Conservation (phyloP, 2,329 filamentous ascomycete species). For the Gliomastix tumulicola region DNA sequence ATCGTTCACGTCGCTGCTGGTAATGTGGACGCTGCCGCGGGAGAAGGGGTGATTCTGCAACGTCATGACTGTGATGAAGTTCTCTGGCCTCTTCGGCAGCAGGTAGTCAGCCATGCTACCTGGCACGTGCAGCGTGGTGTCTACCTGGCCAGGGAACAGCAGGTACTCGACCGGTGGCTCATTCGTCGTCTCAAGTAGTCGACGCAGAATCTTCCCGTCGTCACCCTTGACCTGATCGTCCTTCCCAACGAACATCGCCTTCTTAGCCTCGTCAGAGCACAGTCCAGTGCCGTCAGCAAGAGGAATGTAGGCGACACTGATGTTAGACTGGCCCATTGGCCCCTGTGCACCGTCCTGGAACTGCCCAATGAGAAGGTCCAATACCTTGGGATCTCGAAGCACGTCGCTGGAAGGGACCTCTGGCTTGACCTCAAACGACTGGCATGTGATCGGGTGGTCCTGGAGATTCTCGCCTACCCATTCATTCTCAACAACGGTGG, state of each 20-base stretch:
- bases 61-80: conserved; percentile 47
- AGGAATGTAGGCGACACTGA: conserved; percentile 26
- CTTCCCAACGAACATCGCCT: conserved; percentile 13
- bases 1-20: conserved; percentile 27
- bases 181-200: conserved; percentile 14
- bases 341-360: conserved; percentile 16
- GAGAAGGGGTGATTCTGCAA: conserved; percentile 55
- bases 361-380: conserved; percentile 21
- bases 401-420: conserved; percentile 3
- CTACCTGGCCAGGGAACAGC: conserved; percentile 21
- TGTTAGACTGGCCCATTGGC: conserved; percentile 29
- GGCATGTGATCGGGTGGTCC: conserved; percentile 18
- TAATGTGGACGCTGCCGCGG: conserved; percentile 51
- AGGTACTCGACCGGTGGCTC: conserved; percentile 24
- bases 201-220: conserved; percentile 14
- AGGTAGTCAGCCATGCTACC: conserved; percentile 18
- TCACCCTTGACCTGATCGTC: conserved; percentile 8
- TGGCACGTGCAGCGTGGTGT: conserved; percentile 14
- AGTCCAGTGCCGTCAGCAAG: conserved; percentile 18
- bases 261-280: conserved; percentile 13
- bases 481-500: conserved; percentile 21
- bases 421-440: conserved; percentile 6
- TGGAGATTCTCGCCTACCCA: conserved; percentile 31
- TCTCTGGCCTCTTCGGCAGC: conserved; percentile 17
- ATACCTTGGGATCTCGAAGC: conserved; percentile 10